Base-by-base conservation (phyloP, 768 basidiomycete genomes). In the Leccinum broughii region DNA sequence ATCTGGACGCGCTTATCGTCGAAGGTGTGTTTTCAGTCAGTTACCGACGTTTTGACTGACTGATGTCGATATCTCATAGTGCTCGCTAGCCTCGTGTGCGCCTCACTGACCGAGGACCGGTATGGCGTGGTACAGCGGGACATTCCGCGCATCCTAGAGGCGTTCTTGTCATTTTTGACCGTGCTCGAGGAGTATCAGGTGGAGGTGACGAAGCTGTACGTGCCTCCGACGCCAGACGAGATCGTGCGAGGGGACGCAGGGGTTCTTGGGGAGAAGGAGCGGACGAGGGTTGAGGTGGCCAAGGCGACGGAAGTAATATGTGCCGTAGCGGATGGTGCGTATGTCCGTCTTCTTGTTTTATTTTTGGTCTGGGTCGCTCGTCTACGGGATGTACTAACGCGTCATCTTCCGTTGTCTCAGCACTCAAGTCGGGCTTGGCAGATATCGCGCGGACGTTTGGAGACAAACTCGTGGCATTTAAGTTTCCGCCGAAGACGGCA, bases 41-140 rank as follows among this genome's bases (percentile, higher is more conserved):
- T 52, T 13, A 9, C 20, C 0, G n/a, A 35, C 20, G 13, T 34
- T 50, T 51, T 24, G 0, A 17, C 44, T 28, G 13, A 51, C 8
- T 15, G 8, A 24, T 14, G 7, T n/a, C 15, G 10, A 46, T 46
- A 20, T 10, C n/a, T 11, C 20, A 6, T 75, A 77, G 50, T 85
- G 6, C 77, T 95, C 4, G 83, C 88, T 1, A 80, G 82, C 53
- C 77, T 94, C 8, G 80, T 83, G 7, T 88, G 86, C 60, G 84
- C 87, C 0, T 94, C 93, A 4, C 75, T 95, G 14, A 78, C 79
- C 1, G 93, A 94, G 71, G 93, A 95, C 75, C 80, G 81, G 20
- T 93, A 88, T 68, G 93, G 93, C 22, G 83, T 87, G 35, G 90
- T 93, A 13, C 93, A 95, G 70, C 80, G 89, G 11, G 93, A 95